A percentile compares a stretch with the other conserved stretches of the same genome.
Conservation (phyloP, 805 yeast species). For the Ogataea zsoltii region DNA sequence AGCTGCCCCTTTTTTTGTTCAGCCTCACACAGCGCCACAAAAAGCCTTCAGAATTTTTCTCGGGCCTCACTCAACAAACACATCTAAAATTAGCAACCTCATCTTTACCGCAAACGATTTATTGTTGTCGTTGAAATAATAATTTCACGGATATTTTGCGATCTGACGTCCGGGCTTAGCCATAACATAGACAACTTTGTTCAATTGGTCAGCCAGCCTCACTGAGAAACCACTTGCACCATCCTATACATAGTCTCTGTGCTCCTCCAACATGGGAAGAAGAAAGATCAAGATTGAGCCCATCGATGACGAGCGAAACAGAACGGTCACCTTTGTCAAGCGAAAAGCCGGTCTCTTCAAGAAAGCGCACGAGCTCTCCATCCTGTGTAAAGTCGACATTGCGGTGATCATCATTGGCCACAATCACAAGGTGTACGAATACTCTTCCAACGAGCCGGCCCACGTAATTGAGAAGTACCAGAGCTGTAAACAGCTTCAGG, state of each 20-base stretch:
- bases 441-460: constrained; percentile 66
- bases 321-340: constrained; percentile 85
- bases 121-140: constrained; percentile 1
- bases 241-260: background rate
- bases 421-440: constrained; percentile 83
- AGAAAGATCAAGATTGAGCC: constrained; percentile 95
- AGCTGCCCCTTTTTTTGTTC: too few relatives aligned
- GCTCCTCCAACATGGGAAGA: constrained; percentile 71
- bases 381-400: constrained; percentile 88
- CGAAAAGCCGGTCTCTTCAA: constrained; percentile 93
- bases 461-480: constrained; percentile 46
- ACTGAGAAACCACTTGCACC: background rate
- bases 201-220: background rate
- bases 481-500: constrained; percentile 41
- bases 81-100: constrained; percentile 17
- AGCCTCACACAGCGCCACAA: too few relatives aligned
- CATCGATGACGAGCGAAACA: constrained; percentile 82
- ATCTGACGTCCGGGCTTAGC: background rate
- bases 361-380: constrained; percentile 83
- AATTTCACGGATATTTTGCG: background rate
- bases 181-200: background rate
- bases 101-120: constrained; percentile 2
- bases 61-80: background rate
- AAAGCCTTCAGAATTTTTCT: too few relatives aligned
- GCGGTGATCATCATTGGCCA: constrained; percentile 87